A percentile compares a stretch with the other conserved stretches of the same genome.
Conservation (phyloP, 257 asterid genomes). For the Misopates orontium region DNA sequence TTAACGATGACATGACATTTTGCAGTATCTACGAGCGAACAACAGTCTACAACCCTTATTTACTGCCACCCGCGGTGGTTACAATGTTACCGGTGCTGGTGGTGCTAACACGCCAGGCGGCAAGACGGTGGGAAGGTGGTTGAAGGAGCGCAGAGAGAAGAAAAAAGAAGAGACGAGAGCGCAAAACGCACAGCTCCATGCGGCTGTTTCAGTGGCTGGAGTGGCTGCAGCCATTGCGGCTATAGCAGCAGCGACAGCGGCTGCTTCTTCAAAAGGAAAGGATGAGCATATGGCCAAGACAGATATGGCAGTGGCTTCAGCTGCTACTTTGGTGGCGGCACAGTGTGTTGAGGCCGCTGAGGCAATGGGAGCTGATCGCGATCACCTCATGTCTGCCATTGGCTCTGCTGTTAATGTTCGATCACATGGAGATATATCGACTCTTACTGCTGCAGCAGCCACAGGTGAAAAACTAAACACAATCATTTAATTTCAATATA, state of each 20-base stretch:
- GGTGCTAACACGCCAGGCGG: constrained; percentile 80
- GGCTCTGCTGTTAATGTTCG: constrained; percentile 94
- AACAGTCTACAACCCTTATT: constrained; percentile 86
- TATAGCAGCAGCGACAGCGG: constrained; percentile 90
- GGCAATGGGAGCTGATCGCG: constrained; percentile 90
- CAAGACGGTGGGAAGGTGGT: constrained; percentile 92
- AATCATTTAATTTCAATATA: too few relatives aligned
- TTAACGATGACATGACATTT: neutral
- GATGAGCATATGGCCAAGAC: constrained; percentile 83
- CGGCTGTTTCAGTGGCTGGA: constrained; percentile 85
- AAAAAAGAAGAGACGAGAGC: constrained; percentile 92
- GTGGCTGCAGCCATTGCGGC: constrained; percentile 95
- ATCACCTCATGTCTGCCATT: constrained; percentile 83
- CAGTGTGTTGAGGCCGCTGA: constrained; percentile 99
- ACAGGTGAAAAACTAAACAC: constrained; percentile 46
- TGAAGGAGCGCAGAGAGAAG: constrained; percentile 89
- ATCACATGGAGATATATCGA: constrained; percentile 87
- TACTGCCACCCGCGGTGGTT: constrained; percentile 63
- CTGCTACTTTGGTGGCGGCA: constrained; percentile 92
- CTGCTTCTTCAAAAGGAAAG: constrained; percentile 63
- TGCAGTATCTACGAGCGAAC: constrained; percentile 85
- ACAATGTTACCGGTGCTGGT: constrained; percentile 36
- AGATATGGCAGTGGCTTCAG: constrained; percentile 93
- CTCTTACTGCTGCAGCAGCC: constrained; percentile 98
- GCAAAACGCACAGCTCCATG: constrained; percentile 92